phyloP scores from a whole-genome alignment of 352 stramenopile species.

The Pythium graminicola region DNA sequence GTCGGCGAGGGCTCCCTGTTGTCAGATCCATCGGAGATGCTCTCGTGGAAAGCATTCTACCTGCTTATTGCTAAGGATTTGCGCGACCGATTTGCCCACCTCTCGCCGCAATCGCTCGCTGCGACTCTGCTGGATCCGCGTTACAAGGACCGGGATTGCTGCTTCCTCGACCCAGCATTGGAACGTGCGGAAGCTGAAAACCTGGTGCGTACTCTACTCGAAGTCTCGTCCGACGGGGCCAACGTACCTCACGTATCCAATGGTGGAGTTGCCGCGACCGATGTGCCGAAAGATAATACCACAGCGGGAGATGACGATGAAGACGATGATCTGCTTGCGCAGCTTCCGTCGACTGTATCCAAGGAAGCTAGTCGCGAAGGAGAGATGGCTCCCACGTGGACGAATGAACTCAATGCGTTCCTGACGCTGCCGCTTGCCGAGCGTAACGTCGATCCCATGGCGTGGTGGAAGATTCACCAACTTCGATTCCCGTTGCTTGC shows the following conservation, averaged over 20 bases:
- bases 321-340: conserved; percentile 66
- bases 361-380: conserved; percentile 37
- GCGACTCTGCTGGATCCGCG: conserved; percentile 70
- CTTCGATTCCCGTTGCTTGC: conserved; percentile 71
- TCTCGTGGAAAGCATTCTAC: conserved; percentile 61
- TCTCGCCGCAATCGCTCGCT: conserved; percentile 56
- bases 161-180: conserved; percentile 51
- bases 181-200: conserved; percentile 49
- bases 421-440: conserved; percentile 64
- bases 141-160: conserved; percentile 79
- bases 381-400: conserved; percentile 59
- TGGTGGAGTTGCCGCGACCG: not conserved
- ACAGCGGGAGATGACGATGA: conserved; percentile 40
- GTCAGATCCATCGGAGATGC: conserved; percentile 23
- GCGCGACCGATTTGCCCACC: conserved; percentile 41
- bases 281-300: not conserved
- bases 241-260: not conserved
- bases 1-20: conserved; percentile 19
- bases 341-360: conserved; percentile 51
- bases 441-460: conserved; percentile 63
- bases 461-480: conserved; percentile 77
- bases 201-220: conserved; percentile 50
- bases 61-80: conserved; percentile 43
- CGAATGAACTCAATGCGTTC: conserved; percentile 69
- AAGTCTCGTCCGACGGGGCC: conserved; percentile 28